These are phyloP conservation scores for Clarireedia sp. DNA, from an alignment of 2,329 filamentous ascomycete genomes.

Conservation along the genomic window DNA sequence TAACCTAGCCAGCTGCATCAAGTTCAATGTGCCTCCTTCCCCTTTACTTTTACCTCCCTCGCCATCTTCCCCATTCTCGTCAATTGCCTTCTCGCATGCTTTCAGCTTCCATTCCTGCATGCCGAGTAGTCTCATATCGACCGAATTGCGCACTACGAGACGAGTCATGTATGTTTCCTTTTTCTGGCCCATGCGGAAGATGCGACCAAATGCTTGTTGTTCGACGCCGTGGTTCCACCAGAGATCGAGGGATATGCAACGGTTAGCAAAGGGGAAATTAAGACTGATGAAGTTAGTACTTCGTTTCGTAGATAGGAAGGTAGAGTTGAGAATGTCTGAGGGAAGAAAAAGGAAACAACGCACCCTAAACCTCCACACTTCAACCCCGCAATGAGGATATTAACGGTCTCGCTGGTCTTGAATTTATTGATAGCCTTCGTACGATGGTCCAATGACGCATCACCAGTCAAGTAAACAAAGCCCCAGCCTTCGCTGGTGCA, in stretches of 20 bases:
- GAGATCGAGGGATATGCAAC: conserved; percentile 34
- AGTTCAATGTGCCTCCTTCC: conserved; percentile 17
- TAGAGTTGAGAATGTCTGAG: neutral
- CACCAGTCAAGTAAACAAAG: conserved; percentile 37
- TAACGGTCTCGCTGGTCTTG: conserved; percentile 30
- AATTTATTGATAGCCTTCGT: conserved; percentile 41
- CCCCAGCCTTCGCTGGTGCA: conserved; percentile 43
- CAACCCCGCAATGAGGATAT: conserved; percentile 47
- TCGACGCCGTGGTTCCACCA: conserved; percentile 38
- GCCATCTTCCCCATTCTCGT: conserved; percentile 8
- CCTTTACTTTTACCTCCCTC: neutral
- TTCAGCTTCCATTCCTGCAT: conserved; percentile 50
- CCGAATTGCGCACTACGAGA: conserved; percentile 45
- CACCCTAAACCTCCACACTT: conserved; percentile 43
- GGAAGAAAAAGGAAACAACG: conserved; percentile 11
- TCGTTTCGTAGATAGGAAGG: neutral
- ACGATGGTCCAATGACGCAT: conserved; percentile 37
- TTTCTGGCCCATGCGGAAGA: conserved; percentile 57
- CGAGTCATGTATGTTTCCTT: conserved; percentile 52
- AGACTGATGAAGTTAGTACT: conserved; percentile 29
- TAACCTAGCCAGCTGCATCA: conserved; percentile 36
- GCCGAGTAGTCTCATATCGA: conserved; percentile 48
- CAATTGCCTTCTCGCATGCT: conserved; percentile 33
- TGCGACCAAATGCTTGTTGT: conserved; percentile 53
- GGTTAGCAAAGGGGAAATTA: conserved; percentile 49